Evolutionary conservation across 139 green algal genomes (phyloP), one percentile per base, ranked within the genome.

Genomic region (Gonium pectorale): DNA sequence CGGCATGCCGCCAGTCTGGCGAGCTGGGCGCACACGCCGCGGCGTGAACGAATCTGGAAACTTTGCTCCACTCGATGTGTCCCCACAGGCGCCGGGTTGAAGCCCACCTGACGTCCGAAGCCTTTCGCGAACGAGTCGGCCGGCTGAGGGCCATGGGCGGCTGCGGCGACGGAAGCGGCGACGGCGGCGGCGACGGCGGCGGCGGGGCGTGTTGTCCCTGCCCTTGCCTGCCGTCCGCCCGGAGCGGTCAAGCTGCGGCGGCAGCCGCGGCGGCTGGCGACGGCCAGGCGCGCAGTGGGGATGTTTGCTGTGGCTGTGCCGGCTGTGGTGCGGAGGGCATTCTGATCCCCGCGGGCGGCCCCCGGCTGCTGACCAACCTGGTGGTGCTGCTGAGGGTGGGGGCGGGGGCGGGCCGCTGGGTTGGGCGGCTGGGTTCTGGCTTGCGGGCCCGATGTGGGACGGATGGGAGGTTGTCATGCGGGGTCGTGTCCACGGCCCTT

Each of bases 301-400:
- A 11, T 4, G 33, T 11, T 54, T 11, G 46, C 46, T 11, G n/a
- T n/a, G 44, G 46, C 31, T 31, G 38, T 3, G 70, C 31, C 2
- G 64, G 64, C 21, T 79, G 46, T 26, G 46, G 31, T 6, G 5
- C n/a, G 11, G 74, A 71, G 40, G 78, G 78, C 44, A 74, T 84
- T 8, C 31, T 84, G 15, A 40, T 84, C n/a, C 22, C 27, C 26
- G 78, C 78, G 8, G 78, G 78, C 1, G 78, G 78, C 5, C 78
- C 78, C 29, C 62, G 63, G 78, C 78, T 84, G 78, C 62, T 84
- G 31, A 84, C 78, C 22, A 84, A 84, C 52, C 27, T 72, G 5
- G 5, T 84, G 33, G 78, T 84, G 44, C 63, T 84, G 43, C 46
- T 84, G 43, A 43, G 62, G 63, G 78, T 84, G 44, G 1, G 78